Conservation (phyloP, 345 rosid genomes). For the Passiflora organensis region DNA sequence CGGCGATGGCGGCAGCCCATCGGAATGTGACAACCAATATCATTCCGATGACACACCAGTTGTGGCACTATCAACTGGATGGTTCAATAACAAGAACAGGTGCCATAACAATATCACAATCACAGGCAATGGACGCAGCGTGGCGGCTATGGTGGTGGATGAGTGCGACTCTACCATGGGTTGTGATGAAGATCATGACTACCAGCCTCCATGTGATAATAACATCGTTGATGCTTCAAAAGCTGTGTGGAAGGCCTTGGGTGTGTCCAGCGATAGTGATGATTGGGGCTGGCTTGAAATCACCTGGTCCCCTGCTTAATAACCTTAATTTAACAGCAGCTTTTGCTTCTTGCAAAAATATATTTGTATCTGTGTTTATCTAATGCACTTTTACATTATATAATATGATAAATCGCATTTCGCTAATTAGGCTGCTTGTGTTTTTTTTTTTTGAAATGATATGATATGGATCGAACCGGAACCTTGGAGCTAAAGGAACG, state of each 20-base stretch:
- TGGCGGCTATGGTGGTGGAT: slow-evolving; percentile 28
- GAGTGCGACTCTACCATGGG: slow-evolving; percentile 32
- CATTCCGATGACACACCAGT: slow-evolving; percentile 14
- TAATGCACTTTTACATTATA: too few relatives aligned
- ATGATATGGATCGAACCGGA: too few relatives aligned
- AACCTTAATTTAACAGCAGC: not conserved
- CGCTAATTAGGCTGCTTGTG: too few relatives aligned
- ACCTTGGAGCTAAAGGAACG: too few relatives aligned
- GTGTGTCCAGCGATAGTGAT: slow-evolving; percentile 3
- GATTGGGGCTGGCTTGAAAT: slow-evolving; percentile 29
- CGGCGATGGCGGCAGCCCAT: slow-evolving; percentile 20
- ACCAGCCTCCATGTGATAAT: slow-evolving; percentile 23
- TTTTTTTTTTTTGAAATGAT: too few relatives aligned
- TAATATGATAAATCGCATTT: too few relatives aligned
- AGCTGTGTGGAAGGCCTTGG: slow-evolving; percentile 37
- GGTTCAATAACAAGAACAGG: slow-evolving; percentile 22
- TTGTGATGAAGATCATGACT: slow-evolving; percentile 22
- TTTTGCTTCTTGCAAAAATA: too few relatives aligned
- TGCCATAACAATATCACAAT: slow-evolving; percentile 20
- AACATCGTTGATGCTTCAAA: slow-evolving; percentile 26
- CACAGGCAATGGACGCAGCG: slow-evolving; percentile 22
- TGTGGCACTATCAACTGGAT: too few relatives aligned
- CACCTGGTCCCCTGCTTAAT: slow-evolving; percentile 32
- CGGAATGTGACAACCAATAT: slow-evolving; percentile 18
- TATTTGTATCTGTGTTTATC: too few relatives aligned